These are phyloP conservation scores for Fusarium marasasianum DNA, from an alignment of 2,329 filamentous ascomycete species.

Conservation along the genomic window DNA sequence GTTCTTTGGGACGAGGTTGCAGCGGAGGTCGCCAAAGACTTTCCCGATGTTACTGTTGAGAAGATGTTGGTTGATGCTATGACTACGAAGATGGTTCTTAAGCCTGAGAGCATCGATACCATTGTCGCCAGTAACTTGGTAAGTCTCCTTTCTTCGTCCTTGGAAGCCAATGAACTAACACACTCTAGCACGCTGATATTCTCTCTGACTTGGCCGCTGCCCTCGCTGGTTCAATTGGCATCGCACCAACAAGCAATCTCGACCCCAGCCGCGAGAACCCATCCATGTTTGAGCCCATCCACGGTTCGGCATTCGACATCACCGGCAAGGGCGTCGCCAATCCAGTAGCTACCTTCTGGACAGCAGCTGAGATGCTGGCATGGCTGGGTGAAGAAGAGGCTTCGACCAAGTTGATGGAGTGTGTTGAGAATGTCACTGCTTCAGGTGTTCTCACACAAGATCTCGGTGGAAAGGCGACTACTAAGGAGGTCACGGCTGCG, in stretches of 20 bases:
- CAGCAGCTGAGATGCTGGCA: slow-evolving; percentile 64
- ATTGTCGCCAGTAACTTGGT: slow-evolving; percentile 70
- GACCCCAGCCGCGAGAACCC: slow-evolving; percentile 66
- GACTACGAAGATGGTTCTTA: slow-evolving; percentile 71
- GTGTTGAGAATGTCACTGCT: slow-evolving; percentile 63
- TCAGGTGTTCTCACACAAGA: slow-evolving; percentile 62
- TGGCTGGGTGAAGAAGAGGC: slow-evolving; percentile 66
- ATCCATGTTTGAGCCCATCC: slow-evolving; percentile 70
- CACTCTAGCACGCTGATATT: slow-evolving; percentile 64
- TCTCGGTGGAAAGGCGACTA: slow-evolving; percentile 58
- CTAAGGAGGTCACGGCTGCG: slow-evolving; percentile 49
- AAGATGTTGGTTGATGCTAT: slow-evolving; percentile 76
- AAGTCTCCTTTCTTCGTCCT: neutral
- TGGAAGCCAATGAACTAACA: neutral
- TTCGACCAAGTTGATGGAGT: slow-evolving; percentile 58
- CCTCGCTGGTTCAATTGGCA: slow-evolving; percentile 75
- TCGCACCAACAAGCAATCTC: slow-evolving; percentile 75
- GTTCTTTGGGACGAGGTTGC: slow-evolving; percentile 75
- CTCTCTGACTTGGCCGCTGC: slow-evolving; percentile 76
- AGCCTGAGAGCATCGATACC: slow-evolving; percentile 68
- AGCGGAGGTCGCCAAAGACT: slow-evolving; percentile 62
- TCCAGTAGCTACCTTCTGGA: slow-evolving; percentile 68
- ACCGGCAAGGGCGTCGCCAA: slow-evolving; percentile 66
- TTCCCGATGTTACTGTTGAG: slow-evolving; percentile 67
- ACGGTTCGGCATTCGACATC: slow-evolving; percentile 68